Conservation (phyloP, 225 moss, liverwort and hornwort genomes). For the Neckera pumila region DNA sequence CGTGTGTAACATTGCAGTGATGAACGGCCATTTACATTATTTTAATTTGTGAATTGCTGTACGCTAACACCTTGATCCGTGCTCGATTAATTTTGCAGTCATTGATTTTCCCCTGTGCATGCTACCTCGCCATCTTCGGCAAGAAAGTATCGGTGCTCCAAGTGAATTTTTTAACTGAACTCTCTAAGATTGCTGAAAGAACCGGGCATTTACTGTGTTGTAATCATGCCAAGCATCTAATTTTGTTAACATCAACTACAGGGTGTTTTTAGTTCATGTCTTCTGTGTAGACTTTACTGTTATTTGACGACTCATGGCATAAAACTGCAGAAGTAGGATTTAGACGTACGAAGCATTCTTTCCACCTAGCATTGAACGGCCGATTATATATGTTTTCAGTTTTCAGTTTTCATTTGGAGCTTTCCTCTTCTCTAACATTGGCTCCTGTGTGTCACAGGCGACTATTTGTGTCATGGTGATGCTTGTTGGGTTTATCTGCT, state of each 20-base stretch:
- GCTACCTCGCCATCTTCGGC: slow-evolving; percentile 43
- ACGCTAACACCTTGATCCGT: background rate
- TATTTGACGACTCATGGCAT: background rate
- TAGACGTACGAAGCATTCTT: background rate
- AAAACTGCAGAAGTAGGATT: background rate
- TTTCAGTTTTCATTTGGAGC: background rate
- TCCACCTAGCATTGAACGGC: background rate
- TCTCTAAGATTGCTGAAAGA: background rate
- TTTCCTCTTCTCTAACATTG: background rate
- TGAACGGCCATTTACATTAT: background rate
- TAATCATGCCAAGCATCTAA: background rate
- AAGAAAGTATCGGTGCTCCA: slow-evolving; percentile 33
- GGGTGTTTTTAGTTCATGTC: background rate
- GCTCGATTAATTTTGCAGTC: slow-evolving; percentile 23
- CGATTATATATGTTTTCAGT: background rate
- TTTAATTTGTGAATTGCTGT: background rate
- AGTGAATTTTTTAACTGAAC: background rate
- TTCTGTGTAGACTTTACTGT: background rate
- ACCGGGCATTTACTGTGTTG: background rate
- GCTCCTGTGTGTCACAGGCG: slow-evolving; percentile 17
- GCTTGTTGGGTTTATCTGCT: slow-evolving; percentile 43
- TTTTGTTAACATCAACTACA: background rate
- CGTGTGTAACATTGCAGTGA: background rate
- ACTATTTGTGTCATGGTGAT: slow-evolving; percentile 41
- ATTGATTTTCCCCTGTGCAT: slow-evolving; percentile 48